Conservation (phyloP, 2,329 filamentous ascomycete species). For the Aspergillus transmontanensis region DNA sequence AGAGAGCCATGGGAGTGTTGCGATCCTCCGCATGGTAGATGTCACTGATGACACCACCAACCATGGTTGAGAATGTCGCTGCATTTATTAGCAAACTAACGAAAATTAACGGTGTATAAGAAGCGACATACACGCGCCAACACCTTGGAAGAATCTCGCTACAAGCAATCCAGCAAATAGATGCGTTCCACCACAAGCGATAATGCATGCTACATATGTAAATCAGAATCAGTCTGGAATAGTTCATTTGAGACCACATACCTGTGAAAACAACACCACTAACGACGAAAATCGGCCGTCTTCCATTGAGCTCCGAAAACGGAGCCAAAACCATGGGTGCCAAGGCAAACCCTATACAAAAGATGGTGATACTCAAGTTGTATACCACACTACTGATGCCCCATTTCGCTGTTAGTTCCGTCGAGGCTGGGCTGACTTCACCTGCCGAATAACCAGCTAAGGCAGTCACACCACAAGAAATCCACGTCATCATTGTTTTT, state of each 20-base stretch:
- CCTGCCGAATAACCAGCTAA: constrained; percentile 81
- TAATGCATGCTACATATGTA: constrained; percentile 56
- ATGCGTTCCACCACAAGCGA: constrained; percentile 71
- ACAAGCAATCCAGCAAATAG: constrained; percentile 74
- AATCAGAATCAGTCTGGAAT: neutral
- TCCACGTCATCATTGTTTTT: constrained; percentile 70
- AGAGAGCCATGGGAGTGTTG: constrained; percentile 88
- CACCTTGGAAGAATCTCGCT: constrained; percentile 74
- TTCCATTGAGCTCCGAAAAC: constrained; percentile 84
- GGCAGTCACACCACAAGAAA: constrained; percentile 76
- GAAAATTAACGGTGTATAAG: neutral
- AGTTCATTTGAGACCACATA: constrained; percentile 17
- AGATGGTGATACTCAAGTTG: constrained; percentile 77
- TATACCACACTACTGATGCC: constrained; percentile 65
- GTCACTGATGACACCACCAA: constrained; percentile 88
- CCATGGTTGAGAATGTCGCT: constrained; percentile 78
- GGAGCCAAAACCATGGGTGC: constrained; percentile 88
- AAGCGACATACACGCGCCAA: constrained; percentile 65
- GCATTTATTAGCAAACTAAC: neutral
- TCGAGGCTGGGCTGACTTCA: constrained; percentile 71
- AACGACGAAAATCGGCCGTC: constrained; percentile 77
- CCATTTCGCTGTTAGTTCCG: constrained; percentile 68
- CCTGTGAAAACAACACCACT: constrained; percentile 72
- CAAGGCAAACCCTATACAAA: constrained; percentile 77
- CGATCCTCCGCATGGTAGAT: constrained; percentile 77